Conservation (phyloP, 495 filamentous ascomycete genomes). For the Aspergillus ostianus region DNA sequence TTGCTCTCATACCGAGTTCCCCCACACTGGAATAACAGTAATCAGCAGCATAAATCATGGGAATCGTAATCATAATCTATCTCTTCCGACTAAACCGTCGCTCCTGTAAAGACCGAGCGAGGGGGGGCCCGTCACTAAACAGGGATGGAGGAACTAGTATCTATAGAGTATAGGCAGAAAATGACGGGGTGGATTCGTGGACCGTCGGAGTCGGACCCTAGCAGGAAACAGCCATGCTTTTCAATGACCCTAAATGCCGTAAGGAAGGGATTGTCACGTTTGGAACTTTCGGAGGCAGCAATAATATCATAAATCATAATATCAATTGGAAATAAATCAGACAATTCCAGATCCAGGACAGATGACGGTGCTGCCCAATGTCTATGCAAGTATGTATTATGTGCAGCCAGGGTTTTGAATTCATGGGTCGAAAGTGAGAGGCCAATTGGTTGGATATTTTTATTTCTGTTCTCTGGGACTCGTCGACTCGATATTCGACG, state of each 20-base stretch:
- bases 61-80: constrained; percentile 9
- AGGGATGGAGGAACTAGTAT: constrained; percentile 19
- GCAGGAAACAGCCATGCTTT: constrained; percentile 9
- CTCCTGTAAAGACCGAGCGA: constrained; percentile 7
- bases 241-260: not conserved
- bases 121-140: constrained; percentile 10
- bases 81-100: not conserved
- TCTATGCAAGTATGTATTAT: constrained; percentile 8
- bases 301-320: not conserved
- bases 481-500: not conserved
- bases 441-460: constrained; percentile 7
- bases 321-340: not conserved
- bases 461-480: constrained; percentile 8
- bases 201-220: constrained; percentile 9
- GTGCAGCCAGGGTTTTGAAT: not conserved
- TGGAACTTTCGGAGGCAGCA: not conserved
- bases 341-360: not conserved
- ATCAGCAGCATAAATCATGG: not conserved
- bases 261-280: not conserved
- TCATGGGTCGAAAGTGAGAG: not conserved
- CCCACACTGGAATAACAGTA: constrained; percentile 18
- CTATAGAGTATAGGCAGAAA: not conserved
- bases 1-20: constrained; percentile 17
- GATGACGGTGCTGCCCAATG: constrained; percentile 14
- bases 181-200: constrained; percentile 9